phyloP scores from a whole-genome alignment of 2,329 filamentous ascomycete species.

The Salinomyces thailandicus region DNA sequence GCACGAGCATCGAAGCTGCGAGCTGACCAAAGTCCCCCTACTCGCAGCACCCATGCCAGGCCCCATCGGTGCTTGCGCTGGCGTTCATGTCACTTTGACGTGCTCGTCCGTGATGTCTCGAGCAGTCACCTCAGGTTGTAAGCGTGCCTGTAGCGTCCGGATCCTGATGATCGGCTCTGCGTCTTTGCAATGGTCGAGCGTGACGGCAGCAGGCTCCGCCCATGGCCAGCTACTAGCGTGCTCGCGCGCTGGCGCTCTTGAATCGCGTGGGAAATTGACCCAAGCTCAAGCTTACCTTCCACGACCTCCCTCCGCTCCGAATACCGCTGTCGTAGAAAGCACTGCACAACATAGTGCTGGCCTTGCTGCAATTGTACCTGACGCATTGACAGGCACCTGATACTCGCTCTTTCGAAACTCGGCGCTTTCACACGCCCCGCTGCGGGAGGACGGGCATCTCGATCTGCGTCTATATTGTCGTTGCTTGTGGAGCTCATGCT shows the following conservation, averaged over 20 bases:
- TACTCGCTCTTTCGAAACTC: conserved; percentile 10
- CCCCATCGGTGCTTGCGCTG: neutral
- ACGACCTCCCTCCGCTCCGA: conserved; percentile 6
- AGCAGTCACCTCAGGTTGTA: no score
- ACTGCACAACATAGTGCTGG: conserved; percentile 20
- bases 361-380: conserved; percentile 11
- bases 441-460: conserved; percentile 15
- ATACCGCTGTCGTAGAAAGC: conserved; percentile 11
- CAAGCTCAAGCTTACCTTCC: conserved; percentile 9
- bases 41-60: neutral
- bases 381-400: conserved; percentile 12
- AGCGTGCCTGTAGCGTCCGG: no score
- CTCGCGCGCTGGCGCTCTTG: conserved; percentile 14
- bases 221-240: conserved; percentile 10
- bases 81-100: neutral
- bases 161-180: no score
- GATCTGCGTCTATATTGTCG: conserved; percentile 23
- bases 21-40: neutral
- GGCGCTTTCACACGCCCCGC: conserved; percentile 10
- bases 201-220: conserved; percentile 18
- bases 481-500: conserved; percentile 22
- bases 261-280: no score
- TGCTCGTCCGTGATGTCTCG: neutral
- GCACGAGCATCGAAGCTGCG: conserved; percentile 10
- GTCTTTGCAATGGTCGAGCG: conserved; percentile 16